Percentiles rank a stretch among this genome's conserved stretches.
Evolutionary conservation across 768 basidiomycete species (phyloP).

Genomic region (Termitomyces sp.): DNA sequence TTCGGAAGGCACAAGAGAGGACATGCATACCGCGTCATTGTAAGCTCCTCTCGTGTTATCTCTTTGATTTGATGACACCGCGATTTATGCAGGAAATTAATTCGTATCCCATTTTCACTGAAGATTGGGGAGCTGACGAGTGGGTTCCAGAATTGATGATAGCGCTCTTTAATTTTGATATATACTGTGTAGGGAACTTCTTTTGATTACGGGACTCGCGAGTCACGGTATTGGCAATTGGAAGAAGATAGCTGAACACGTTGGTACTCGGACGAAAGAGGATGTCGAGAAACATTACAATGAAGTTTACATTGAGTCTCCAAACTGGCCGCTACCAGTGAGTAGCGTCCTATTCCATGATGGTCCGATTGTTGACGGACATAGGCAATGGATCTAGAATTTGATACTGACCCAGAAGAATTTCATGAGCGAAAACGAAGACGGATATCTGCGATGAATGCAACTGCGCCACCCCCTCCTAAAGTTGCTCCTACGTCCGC

Average conservation of each 20-base stretch:
- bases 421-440: conserved; percentile 89
- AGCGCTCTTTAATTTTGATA: background rate
- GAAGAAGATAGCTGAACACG: conserved; percentile 92
- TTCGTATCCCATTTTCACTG: conserved; percentile 91
- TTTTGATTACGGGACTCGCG: conserved; percentile 84
- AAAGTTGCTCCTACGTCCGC: conserved; percentile 83
- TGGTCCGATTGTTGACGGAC: background rate
- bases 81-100: conserved; percentile 69
- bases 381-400: conserved; percentile 52
- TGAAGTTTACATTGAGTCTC: conserved; percentile 71
- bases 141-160: conserved; percentile 29
- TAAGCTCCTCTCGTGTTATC: conserved; percentile 28
- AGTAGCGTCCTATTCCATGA: conserved; percentile 19
- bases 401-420: conserved; percentile 70
- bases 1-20: conserved; percentile 78
- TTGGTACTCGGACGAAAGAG: conserved; percentile 91
- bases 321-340: conserved; percentile 78
- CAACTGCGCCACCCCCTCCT: conserved; percentile 46
- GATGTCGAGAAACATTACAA: conserved; percentile 91
- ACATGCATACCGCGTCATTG: conserved; percentile 91
- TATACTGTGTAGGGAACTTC: conserved; percentile 62
- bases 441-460: conserved; percentile 78
- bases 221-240: conserved; percentile 92
- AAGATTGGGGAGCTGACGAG: conserved; percentile 99
- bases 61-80: background rate